These are phyloP conservation scores for Candida methanosorbosa DNA, from an alignment of 805 yeast species.

Conservation along the genomic window DNA sequence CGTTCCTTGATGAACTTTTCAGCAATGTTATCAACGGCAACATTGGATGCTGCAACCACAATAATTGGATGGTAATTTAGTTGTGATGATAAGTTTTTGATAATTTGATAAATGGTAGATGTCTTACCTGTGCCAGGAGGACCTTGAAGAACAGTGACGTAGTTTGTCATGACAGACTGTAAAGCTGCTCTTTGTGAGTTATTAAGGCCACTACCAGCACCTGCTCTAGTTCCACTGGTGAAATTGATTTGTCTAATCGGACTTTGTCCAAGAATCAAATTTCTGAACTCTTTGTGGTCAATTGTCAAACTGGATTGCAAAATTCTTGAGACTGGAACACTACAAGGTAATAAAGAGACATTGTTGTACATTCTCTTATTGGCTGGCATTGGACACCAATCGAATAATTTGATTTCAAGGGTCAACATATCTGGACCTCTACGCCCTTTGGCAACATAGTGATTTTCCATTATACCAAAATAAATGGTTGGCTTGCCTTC, in stretches of 20 bases:
- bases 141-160: conserved; percentile 54
- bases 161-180: conserved; percentile 55
- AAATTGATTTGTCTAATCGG: conserved; percentile 34
- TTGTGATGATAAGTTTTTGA: conserved; percentile 61
- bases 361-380: not conserved
- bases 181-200: conserved; percentile 72
- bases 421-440: conserved; percentile 2
- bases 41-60: conserved; percentile 69
- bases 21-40: conserved; percentile 71
- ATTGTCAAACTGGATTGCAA: conserved; percentile 58
- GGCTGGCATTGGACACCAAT: too few relatives aligned
- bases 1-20: conserved; percentile 50
- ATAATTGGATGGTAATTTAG: conserved; percentile 53
- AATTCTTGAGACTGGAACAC: conserved; percentile 54
- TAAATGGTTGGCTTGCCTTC: conserved; percentile 33
- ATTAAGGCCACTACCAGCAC: conserved; percentile 47
- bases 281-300: conserved; percentile 41
- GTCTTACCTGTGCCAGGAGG: conserved; percentile 85
- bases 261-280: conserved; percentile 20
- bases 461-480: conserved; percentile 46
- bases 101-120: conserved; percentile 72
- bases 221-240: conserved; percentile 42
- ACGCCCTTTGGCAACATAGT: conserved; percentile 25
- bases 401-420: not conserved
- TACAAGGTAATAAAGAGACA: conserved; percentile 43